Evolutionary conservation across 2,329 filamentous ascomycete species (phyloP), one percentile per base, ranked within the genome.

Genomic region (Davidsoniella australis): DNA sequence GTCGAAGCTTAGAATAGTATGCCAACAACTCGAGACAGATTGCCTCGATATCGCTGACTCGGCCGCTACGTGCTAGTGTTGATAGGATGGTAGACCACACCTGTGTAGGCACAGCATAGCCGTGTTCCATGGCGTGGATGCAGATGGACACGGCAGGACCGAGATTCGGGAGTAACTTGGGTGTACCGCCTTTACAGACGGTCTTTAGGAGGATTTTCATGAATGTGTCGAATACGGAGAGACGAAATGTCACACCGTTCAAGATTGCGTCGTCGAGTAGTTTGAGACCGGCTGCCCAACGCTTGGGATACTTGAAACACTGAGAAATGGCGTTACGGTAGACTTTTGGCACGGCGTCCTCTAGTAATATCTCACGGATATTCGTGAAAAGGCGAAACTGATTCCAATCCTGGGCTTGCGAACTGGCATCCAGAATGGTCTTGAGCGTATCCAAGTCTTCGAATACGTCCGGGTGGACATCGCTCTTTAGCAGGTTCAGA

Each of bases 401-500:
- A 18, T 58, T 60, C 64, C 64, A 64, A 49, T 73, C 64, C 10
- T 56, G 52, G 9, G 55, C 50, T 29, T 54, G 55, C 6, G 56
- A 55, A 4, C 63, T 63, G 10, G 62, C 58, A 9, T 57, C 57
- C 17, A 66, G 55, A 16, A 75, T 61, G 42, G 59, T 58, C 8
- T 63, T 61, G 48, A 70, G 65, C 42, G 64, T 62, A 8, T 62
- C 56, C 1, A 59, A 44, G 52, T 75, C 66, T 12, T 75, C 70
- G 42, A 74, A 76, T 20, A 75, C 69, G 29, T 74, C 70, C 0
- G 72, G 73, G 52, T 76, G 72, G 18, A 76, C 61, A 52, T 75
- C 71, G 18, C 67, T 70, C 6, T 63, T 57, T 5, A 75, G 62
- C n/a, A 76, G 60, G 36, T 66, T 62, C 24, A 58, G 52, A 2